phyloP scores from a whole-genome alignment of 345 rosid species.

The Pistacia integerrima region DNA sequence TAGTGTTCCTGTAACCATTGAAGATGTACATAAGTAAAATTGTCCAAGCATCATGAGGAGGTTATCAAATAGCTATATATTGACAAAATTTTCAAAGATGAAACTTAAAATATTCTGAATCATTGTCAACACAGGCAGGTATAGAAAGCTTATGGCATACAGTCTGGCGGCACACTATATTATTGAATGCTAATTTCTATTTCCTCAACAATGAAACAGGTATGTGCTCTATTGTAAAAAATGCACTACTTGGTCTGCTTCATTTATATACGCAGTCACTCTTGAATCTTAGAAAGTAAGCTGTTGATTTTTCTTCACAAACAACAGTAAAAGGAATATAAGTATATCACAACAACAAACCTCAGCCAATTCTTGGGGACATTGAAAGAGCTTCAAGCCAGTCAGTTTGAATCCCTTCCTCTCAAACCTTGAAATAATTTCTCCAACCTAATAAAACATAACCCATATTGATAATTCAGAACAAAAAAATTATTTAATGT shows the following conservation, averaged over 20 bases:
- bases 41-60: neutral
- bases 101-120: neutral
- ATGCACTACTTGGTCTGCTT: neutral
- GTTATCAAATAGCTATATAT: neutral
- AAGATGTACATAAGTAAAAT: neutral
- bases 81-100: neutral
- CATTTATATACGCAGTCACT: neutral
- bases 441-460: conserved; percentile 72
- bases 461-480: conserved; percentile 5
- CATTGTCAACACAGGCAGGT: neutral
- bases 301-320: neutral
- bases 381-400: conserved; percentile 85
- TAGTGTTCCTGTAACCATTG: conserved; percentile 72
- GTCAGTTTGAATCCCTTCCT: conserved; percentile 85
- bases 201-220: neutral
- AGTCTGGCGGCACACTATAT: neutral
- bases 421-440: conserved; percentile 93
- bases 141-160: neutral
- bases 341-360: conserved; percentile 33
- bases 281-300: neutral
- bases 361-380: conserved; percentile 90
- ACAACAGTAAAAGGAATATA: conserved; percentile 9
- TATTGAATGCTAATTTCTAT: neutral
- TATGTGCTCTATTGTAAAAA: neutral
- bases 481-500: neutral